Conservation (phyloP, 805 yeast species). For the Zygosaccharomyces bisporus region DNA sequence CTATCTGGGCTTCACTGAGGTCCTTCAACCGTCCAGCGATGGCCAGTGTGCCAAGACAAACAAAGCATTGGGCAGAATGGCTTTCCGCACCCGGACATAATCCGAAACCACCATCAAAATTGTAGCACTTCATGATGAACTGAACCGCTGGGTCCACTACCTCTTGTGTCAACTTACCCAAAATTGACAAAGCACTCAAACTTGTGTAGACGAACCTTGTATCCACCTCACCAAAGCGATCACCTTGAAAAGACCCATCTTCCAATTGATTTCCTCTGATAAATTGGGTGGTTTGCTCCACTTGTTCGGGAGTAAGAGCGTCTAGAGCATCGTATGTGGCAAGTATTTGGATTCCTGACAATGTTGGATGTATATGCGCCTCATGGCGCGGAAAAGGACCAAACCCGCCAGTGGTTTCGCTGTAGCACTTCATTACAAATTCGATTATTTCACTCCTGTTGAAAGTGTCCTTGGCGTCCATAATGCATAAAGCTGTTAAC, state of each 20-base stretch:
- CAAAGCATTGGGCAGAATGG: slow-evolving; percentile 89
- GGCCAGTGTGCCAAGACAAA: slow-evolving; percentile 78
- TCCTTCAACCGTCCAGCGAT: slow-evolving; percentile 57
- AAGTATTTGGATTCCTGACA: slow-evolving; percentile 81
- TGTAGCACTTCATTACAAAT: slow-evolving; percentile 69
- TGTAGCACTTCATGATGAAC: slow-evolving; percentile 67
- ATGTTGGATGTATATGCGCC: slow-evolving; percentile 77
- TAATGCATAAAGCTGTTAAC: slow-evolving; percentile 61
- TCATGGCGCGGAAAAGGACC: slow-evolving; percentile 89
- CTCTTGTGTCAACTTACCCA: slow-evolving; percentile 57
- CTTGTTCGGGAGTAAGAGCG: slow-evolving; percentile 34
- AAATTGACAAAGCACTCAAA: slow-evolving; percentile 63
- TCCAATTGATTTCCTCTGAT: slow-evolving; percentile 36
- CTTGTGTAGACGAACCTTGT: slow-evolving; percentile 87
- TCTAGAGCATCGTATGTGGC: slow-evolving; percentile 60
- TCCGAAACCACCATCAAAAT: slow-evolving; percentile 96
- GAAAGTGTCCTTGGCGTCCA: slow-evolving; percentile 55
- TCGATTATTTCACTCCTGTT: slow-evolving; percentile 56
- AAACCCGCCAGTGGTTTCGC: slow-evolving; percentile 65
- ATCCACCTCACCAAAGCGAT: slow-evolving; percentile 86
- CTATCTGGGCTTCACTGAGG: slow-evolving; percentile 37
- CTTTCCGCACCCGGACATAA: slow-evolving; percentile 91
- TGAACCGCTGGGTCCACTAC: slow-evolving; percentile 59
- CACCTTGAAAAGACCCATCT: slow-evolving; percentile 84
- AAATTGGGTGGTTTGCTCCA: slow-evolving; percentile 38